Evolutionary conservation across 257 asterid species (phyloP).

Genomic region (Ballota nigra): DNA sequence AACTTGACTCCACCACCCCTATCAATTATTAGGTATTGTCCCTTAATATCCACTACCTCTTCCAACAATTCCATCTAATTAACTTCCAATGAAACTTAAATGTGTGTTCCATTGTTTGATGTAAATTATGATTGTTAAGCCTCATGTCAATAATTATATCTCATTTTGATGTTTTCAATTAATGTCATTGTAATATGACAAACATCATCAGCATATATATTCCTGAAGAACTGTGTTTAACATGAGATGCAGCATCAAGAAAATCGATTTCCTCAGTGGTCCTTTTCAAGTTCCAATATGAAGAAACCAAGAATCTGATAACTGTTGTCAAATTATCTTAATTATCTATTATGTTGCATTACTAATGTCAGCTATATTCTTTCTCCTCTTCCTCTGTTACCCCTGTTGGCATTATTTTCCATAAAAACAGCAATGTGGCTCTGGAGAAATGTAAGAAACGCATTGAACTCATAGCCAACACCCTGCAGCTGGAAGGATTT

Average conservation of each 20-base stretch:
- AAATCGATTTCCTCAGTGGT: not conserved
- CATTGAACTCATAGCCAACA: conserved; percentile 78
- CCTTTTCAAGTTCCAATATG: not conserved
- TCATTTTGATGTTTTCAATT: not conserved
- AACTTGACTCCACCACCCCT: conserved; percentile 90
- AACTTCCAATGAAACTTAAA: not conserved
- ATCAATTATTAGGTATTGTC: conserved; percentile 63
- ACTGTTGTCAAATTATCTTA: not conserved
- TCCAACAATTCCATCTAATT: not conserved
- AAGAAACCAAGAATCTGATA: not conserved
- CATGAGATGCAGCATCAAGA: not conserved
- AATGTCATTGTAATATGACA: not conserved
- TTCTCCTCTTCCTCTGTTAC: not conserved
- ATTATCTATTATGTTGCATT: not conserved
- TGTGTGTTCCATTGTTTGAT: not conserved
- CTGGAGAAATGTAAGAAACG: conserved; percentile 61
- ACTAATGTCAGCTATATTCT: not conserved
- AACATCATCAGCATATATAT: not conserved
- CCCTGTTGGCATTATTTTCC: conserved; percentile 11
- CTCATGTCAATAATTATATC: not conserved
- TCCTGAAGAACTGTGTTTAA: no score
- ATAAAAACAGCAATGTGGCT: conserved; percentile 47
- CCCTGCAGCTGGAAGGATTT: conserved; percentile 78
- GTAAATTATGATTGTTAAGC: not conserved
- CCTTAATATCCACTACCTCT: not conserved